These are phyloP conservation scores for Populus trichocarpa DNA, from an alignment of 441 rosid species.

Conservation along the genomic window DNA sequence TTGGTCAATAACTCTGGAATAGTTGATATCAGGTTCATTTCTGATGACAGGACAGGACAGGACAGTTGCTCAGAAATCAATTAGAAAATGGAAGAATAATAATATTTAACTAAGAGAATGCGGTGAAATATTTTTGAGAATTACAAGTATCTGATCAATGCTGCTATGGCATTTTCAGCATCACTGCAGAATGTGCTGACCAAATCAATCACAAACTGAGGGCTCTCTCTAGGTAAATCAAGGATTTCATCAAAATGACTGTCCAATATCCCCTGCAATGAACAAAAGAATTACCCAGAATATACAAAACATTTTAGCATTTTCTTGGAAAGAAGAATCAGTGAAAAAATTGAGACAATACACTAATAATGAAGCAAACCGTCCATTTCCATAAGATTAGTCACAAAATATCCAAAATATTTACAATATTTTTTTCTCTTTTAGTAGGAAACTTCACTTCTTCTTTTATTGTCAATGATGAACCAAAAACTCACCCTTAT, in stretches of 20 bases:
- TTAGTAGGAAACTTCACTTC: neutral
- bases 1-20: neutral
- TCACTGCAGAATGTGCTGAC: conserved; percentile 18
- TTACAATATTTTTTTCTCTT: neutral
- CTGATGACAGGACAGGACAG: conserved; percentile 22
- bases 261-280: conserved; percentile 32
- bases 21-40: conserved; percentile 22
- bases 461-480: neutral
- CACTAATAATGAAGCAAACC: neutral
- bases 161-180: conserved; percentile 13
- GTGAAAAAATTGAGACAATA: neutral
- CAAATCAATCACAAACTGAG: conserved; percentile 16
- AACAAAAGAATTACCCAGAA: neutral
- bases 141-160: conserved; percentile 17
- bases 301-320: neutral
- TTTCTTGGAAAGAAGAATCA: neutral
- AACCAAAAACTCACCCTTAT: neutral
- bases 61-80: neutral
- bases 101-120: neutral
- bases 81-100: neutral
- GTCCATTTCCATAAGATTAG: neutral
- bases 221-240: conserved; percentile 4
- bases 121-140: neutral
- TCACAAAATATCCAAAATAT: neutral
- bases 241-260: conserved; percentile 18